Base-by-base conservation (phyloP, 129 eudicot genomes). In the Flaveria brownii region DNA sequence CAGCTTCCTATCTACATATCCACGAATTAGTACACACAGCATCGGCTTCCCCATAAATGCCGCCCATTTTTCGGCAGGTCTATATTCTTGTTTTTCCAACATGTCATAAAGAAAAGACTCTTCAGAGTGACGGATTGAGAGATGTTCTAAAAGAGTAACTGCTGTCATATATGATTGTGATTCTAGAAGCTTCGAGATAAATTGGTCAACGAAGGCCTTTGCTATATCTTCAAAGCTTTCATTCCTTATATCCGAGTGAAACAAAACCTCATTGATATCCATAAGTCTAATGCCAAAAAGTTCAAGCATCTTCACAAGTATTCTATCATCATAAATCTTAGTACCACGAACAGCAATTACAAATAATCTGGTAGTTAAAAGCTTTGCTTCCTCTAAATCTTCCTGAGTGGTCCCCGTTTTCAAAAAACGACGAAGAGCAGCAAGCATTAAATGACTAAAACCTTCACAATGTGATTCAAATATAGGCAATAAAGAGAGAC, bases 41-140 rank as follows among this genome's bases (percentile, higher is more conserved):
- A 89, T 85, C 55, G 89, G 83, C 77, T 84, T 89, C 67, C 97
- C 99, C 87, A 86, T 81, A 75, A 71, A 86, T 15, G 80, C 74
- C 9, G 96, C 96, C 95, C 94, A 95, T 86, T 91, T 91, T 76
- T 91, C 97, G 25, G 99, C 99, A 9, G 92, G 96, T 83, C 82
- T 77, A 23, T 73, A 85, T 45, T 95, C 89, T 75, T 83, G 80
- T 67, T 60, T 75, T 74, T 91, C 90, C 83, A 95, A 50, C 87
- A 95, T 83, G 67, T 77, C 85, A 64, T 33, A 55, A 20, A 95
- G 84, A 79, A 91, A 87, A 17, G 95, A 76, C 74, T 89, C 94
- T 28, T 88, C 94, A 70, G 83, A 80, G n/a, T 85, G 75, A 51
- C 76, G 87, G 55, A 95, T 83, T 57, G 88, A 80, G 85, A 95